Conservation (phyloP, 306 rosid genomes). For the Cucurbita pepo region DNA sequence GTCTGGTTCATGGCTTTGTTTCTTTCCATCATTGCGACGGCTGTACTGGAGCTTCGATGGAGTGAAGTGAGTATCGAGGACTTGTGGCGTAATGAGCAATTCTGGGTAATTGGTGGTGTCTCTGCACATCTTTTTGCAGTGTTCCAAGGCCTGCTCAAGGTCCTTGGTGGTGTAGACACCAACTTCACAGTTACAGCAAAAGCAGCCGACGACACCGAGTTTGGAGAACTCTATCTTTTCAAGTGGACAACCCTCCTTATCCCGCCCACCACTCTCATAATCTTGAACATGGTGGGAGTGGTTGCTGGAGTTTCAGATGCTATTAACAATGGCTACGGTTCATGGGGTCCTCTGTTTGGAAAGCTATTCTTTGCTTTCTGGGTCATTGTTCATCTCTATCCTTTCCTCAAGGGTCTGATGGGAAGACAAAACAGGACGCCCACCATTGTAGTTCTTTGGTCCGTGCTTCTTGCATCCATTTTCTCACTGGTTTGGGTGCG, state of each 20-base stretch:
- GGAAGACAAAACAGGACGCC: conserved; percentile 95
- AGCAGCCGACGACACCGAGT: conserved; percentile 31
- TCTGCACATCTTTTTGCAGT: conserved; percentile 86
- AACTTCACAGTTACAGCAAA: conserved; percentile 51
- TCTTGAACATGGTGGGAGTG: conserved; percentile 80
- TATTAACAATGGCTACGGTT: conserved; percentile 69
- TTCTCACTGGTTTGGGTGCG: conserved; percentile 91
- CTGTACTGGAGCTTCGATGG: conserved; percentile 78
- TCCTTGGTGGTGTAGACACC: conserved; percentile 51
- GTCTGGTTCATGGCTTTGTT: conserved; percentile 74
- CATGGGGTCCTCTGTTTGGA: conserved; percentile 87
- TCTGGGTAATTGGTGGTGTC: conserved; percentile 95
- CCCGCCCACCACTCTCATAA: conserved; percentile 77
- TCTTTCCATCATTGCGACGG: conserved; percentile 57
- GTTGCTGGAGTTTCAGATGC: conserved; percentile 96
- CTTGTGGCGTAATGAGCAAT: conserved; percentile 89
- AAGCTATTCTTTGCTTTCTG: conserved; percentile 80
- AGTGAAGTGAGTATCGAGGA: conserved; percentile 78
- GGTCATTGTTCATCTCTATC: conserved; percentile 88
- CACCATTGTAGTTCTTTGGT: conserved; percentile 75
- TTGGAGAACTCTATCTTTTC: conserved; percentile 64
- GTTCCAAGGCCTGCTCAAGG: conserved; percentile 85
- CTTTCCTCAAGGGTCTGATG: conserved; percentile 88
- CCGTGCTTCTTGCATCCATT: conserved; percentile 56
- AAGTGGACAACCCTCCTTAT: conserved; percentile 87